Conservation (phyloP, 768 basidiomycete genomes). For the Cystofilobasidium capitatum region DNA sequence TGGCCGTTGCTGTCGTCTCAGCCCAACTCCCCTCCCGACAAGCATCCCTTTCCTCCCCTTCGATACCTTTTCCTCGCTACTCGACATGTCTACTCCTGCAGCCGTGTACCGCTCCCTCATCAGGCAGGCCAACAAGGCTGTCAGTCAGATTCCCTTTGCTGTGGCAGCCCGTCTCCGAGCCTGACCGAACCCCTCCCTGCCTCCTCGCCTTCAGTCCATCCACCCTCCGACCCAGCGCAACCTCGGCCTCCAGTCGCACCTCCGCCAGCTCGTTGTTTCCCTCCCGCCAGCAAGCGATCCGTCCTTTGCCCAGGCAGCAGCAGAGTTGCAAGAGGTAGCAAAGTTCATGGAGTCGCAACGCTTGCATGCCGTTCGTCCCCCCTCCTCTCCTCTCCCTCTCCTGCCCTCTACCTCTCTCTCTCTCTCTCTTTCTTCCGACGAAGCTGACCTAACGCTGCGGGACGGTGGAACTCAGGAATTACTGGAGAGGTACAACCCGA, state of each 20-base stretch:
- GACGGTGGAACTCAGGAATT: slow-evolving; percentile 48
- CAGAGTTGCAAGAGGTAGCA: slow-evolving; percentile 32
- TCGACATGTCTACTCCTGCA: slow-evolving; percentile 2
- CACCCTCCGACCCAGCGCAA: slow-evolving; percentile 14
- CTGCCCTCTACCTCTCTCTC: background rate
- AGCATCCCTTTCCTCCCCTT: too few species aligned
- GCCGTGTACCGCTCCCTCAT: slow-evolving; percentile 24
- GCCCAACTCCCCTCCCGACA: too few species aligned
- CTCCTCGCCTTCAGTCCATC: slow-evolving; percentile 8
- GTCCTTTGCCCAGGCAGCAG: background rate
- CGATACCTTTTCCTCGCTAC: too few species aligned
- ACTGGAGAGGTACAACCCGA: slow-evolving; percentile 78
- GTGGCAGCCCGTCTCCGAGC: background rate
- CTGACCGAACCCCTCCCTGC: background rate
- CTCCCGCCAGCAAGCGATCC: background rate
- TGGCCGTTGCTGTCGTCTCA: too few species aligned
- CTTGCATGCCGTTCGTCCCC: slow-evolving; percentile 56
- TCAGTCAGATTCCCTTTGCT: background rate
- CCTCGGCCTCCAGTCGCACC: slow-evolving; percentile 4
- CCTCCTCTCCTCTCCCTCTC: background rate
- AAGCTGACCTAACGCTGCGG: background rate
- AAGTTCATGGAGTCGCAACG: slow-evolving; percentile 64
- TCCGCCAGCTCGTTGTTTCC: slow-evolving; percentile 13
- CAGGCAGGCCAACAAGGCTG: slow-evolving; percentile 20
- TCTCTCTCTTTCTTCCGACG: background rate